Base-by-base conservation (phyloP, 768 basidiomycete species). In the Calocera cornea region DNA sequence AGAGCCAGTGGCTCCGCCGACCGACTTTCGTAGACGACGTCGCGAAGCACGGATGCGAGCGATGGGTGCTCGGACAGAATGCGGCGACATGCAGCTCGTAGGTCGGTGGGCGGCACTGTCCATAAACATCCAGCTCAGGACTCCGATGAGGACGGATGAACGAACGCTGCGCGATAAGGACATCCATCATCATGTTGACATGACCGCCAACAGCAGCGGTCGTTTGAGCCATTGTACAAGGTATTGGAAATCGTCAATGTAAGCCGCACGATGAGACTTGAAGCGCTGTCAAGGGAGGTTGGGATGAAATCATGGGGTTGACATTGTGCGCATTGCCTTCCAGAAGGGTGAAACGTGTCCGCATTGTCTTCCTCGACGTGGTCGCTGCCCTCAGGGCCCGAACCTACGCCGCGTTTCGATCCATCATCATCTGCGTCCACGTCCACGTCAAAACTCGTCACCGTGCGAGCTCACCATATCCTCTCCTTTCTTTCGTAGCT, bases 151-250 rank as follows among this genome's bases (percentile, higher is more conserved):
- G 16, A 60, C 27, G 24, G 27, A 60, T 22, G 54, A 27, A 60
- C 54, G 54, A 60, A 60, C 54, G 54, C 22, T 60, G 24, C 16
- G 54, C 54, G 24, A 60, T 60, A 33, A 60, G 54, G 31, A 60
- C 54, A 33, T 60, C 54, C 24, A 60, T 33, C 54, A 60, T 60
- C 54, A 60, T 60, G 27, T 60, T 60, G 14, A 60, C 54, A 60
- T 60, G 54, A 19, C 54, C 54, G 54, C 54, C 54, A 10, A 60
- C 54, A 10, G 54, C 54, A 10, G 54, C 44, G 24, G 44, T 3
- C 16, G 19, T 47, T 24, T 19, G 8, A 47, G 24, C 44, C 44
- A 47, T 47, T 5, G 16, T 47, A 47, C 8, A 19, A 47, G 44
- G 19, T 7, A 19, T 47, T 19, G 5, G 40, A 19, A 41, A 47